Percentiles rank a stretch among this genome's conserved stretches.
phyloP scores from a whole-genome alignment of 73 alveolate species.

The Durusdinium trenchii region DNA sequence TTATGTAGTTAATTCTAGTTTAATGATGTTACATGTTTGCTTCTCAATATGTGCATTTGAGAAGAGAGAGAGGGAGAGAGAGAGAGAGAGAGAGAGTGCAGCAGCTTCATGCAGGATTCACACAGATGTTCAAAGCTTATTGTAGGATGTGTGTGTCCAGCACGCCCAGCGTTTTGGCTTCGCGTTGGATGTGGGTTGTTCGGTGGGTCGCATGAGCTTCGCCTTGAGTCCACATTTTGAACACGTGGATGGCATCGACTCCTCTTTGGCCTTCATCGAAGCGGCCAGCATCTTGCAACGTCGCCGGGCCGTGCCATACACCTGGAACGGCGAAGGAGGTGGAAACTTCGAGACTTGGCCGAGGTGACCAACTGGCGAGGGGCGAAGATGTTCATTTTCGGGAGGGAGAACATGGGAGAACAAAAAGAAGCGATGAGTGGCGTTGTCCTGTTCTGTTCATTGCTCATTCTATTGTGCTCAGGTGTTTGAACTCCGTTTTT shows the following conservation, averaged over 20 bases:
- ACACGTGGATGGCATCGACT: conserved; percentile 41
- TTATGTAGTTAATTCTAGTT: too few species aligned
- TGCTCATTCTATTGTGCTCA: neutral
- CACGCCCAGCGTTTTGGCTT: neutral
- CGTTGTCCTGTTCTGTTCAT: too few species aligned
- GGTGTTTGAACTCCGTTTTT: neutral
- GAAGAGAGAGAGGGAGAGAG: too few species aligned
- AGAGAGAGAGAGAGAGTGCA: too few species aligned
- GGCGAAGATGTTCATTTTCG: too few species aligned
- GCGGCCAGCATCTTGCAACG: conserved; percentile 23
- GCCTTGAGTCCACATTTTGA: conserved; percentile 22
- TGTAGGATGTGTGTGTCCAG: conserved; percentile 14
- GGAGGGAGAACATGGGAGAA: neutral
- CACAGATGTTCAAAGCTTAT: neutral
- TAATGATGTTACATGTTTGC: too few species aligned
- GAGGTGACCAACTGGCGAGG: too few species aligned
- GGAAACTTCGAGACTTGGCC: too few species aligned
- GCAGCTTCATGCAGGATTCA: neutral
- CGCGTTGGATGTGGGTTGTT: conserved; percentile 80
- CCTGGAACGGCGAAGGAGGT: too few species aligned
- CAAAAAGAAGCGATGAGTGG: neutral
- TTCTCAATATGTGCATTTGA: too few species aligned
- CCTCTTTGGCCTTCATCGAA: conserved; percentile 24
- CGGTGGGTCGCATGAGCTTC: conserved; percentile 30
- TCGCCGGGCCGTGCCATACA: conserved; percentile 35